phyloP scores from a whole-genome alignment of 2,329 filamentous ascomycete species.

The Penicillium sumatraense region DNA sequence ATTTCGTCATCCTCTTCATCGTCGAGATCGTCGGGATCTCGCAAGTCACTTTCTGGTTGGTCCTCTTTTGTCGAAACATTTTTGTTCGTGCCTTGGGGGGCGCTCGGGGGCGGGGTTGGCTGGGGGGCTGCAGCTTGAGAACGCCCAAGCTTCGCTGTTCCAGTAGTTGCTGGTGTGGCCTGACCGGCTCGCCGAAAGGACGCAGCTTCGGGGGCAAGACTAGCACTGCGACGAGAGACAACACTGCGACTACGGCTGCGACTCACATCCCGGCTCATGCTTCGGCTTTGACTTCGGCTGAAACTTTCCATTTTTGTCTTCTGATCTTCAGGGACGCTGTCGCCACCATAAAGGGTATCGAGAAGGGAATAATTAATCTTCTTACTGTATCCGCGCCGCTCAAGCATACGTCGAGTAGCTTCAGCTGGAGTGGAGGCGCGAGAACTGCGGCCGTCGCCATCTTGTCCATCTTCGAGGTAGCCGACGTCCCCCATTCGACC shows the following conservation, averaged over 20 bases:
- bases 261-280: conserved; percentile 42
- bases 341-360: conserved; percentile 46
- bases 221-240: conserved; percentile 27
- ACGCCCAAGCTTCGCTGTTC: conserved; percentile 10
- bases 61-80: conserved; percentile 17
- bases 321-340: conserved; percentile 33
- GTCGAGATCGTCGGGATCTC: conserved; percentile 34
- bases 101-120: conserved; percentile 20
- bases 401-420: conserved; percentile 70
- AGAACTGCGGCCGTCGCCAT: conserved; percentile 68
- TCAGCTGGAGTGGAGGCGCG: conserved; percentile 71
- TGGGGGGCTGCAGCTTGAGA: conserved; percentile 11
- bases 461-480: conserved; percentile 51
- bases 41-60: conserved; percentile 1
- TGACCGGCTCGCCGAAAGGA: conserved; percentile 4
- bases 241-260: conserved; percentile 34
- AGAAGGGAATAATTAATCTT: conserved; percentile 70
- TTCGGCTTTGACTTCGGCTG: conserved; percentile 39
- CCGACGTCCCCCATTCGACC: conserved; percentile 53
- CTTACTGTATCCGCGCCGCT: conserved; percentile 70
- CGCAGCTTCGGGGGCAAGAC: conserved; percentile 19
- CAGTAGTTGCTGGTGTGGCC: conserved; percentile 2
- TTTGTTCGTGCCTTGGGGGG: background rate
- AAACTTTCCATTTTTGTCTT: conserved; percentile 35
- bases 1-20: conserved; percentile 35